A percentile compares a stretch with the other conserved stretches of the same genome.
These are phyloP conservation scores for Hortaea werneckii DNA, from an alignment of 2,329 filamentous ascomycete species.

Conservation along the genomic window DNA sequence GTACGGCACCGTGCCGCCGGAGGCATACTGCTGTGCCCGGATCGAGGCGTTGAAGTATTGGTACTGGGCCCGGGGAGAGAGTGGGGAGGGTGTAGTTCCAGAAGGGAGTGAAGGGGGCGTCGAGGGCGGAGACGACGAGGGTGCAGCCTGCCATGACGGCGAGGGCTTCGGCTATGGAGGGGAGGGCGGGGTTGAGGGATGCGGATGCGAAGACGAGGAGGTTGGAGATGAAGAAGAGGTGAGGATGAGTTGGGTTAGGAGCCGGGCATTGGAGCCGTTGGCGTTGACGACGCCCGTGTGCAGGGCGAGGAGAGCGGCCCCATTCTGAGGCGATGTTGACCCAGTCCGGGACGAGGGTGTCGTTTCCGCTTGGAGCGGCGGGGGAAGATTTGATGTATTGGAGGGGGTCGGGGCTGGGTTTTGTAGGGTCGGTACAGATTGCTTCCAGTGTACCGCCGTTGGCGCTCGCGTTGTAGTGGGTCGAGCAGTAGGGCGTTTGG, in stretches of 20 bases:
- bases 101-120: conserved; percentile 50
- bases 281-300: conserved; percentile 34
- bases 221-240: conserved; percentile 2
- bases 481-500: conserved; percentile 56
- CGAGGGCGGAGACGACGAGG: conserved; percentile 49
- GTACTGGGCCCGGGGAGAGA: conserved; percentile 28
- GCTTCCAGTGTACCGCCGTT: conserved; percentile 50
- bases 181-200: conserved; percentile 42
- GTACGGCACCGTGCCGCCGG: conserved; percentile 50
- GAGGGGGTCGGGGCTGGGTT: conserved; percentile 33
- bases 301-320: conserved; percentile 31
- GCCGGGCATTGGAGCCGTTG: conserved; percentile 33
- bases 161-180: conserved; percentile 63
- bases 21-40: conserved; percentile 59
- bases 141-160: conserved; percentile 61
- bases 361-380: conserved; percentile 46
- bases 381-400: conserved; percentile 43
- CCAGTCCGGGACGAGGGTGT: conserved; percentile 31
- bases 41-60: conserved; percentile 56
- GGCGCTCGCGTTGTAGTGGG: conserved; percentile 37
- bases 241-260: conserved; percentile 36
- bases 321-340: conserved; percentile 34
- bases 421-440: conserved; percentile 46
- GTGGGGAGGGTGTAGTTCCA: conserved; percentile 29
- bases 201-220: conserved; percentile 2